A percentile compares a stretch with the other conserved stretches of the same genome.
phyloP scores from a whole-genome alignment of 2,329 filamentous ascomycete species.

The Trichoderma koningiopsis region DNA sequence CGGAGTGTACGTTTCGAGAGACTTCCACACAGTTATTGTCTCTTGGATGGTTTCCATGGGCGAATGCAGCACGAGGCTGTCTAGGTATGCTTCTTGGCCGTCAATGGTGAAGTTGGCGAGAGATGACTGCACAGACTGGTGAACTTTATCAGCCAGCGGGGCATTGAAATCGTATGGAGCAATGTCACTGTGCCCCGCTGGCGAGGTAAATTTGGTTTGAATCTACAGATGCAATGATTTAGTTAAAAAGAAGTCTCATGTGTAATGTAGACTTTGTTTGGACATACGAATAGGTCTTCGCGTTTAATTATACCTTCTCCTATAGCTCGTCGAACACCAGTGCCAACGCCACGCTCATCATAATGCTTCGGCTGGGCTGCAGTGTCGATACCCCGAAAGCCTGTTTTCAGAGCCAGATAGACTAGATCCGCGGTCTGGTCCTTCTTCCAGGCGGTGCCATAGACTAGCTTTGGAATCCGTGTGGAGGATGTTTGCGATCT shows the following conservation, averaged over 20 bases:
- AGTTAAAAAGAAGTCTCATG: not conserved
- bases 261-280: not conserved
- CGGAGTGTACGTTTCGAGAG: slow-evolving; percentile 68
- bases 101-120: slow-evolving; percentile 61
- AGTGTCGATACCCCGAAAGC: slow-evolving; percentile 76
- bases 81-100: slow-evolving; percentile 53
- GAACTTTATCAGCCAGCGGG: slow-evolving; percentile 65
- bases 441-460: slow-evolving; percentile 88
- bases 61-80: slow-evolving; percentile 77
- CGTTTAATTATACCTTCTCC: slow-evolving; percentile 57
- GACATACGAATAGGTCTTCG: slow-evolving; percentile 63
- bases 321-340: slow-evolving; percentile 65
- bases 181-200: slow-evolving; percentile 60
- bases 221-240: slow-evolving; percentile 48
- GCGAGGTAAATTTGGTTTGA: slow-evolving; percentile 81
- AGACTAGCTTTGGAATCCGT: slow-evolving; percentile 60
- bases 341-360: slow-evolving; percentile 69
- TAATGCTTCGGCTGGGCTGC: slow-evolving; percentile 80
- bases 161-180: slow-evolving; percentile 64
- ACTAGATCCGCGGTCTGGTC: slow-evolving; percentile 68
- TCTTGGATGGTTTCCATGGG: slow-evolving; percentile 46
- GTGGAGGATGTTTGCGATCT: slow-evolving; percentile 36
- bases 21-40: slow-evolving; percentile 66
- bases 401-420: slow-evolving; percentile 64
- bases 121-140: slow-evolving; percentile 67